Conservation (phyloP, 441 rosid genomes). For the Erodium moschatum region DNA sequence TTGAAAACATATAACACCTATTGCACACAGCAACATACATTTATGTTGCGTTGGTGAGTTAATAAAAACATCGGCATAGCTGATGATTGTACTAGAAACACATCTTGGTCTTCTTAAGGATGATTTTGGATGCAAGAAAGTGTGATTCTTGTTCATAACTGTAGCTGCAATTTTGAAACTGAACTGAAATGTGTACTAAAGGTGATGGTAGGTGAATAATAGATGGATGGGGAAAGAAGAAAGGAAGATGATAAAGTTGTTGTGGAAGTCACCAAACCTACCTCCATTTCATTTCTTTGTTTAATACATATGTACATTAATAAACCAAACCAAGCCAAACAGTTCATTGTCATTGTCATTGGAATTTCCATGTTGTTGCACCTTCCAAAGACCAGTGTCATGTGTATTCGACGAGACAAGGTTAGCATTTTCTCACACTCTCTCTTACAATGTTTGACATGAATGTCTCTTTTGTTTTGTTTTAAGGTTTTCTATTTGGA, state of each 20-base stretch:
- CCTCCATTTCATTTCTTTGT: too few species aligned
- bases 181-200: too few species aligned
- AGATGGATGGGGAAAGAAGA: too few species aligned
- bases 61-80: background rate
- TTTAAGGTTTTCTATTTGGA: conserved; percentile 5
- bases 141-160: too few species aligned
- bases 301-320: too few species aligned
- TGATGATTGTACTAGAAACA: background rate
- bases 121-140: too few species aligned
- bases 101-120: too few species aligned
- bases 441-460: background rate
- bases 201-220: too few species aligned
- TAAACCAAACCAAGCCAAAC: too few species aligned
- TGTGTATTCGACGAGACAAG: conserved; percentile 7
- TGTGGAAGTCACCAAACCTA: too few species aligned
- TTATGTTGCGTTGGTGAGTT: background rate
- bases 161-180: too few species aligned
- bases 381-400: background rate
- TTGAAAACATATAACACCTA: background rate
- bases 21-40: background rate
- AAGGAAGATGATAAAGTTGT: too few species aligned
- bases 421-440: background rate
- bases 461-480: background rate
- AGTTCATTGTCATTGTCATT: background rate
- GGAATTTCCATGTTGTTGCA: background rate